Conservation (phyloP, 768 basidiomycete species). For the Tephrocybe sp. region DNA sequence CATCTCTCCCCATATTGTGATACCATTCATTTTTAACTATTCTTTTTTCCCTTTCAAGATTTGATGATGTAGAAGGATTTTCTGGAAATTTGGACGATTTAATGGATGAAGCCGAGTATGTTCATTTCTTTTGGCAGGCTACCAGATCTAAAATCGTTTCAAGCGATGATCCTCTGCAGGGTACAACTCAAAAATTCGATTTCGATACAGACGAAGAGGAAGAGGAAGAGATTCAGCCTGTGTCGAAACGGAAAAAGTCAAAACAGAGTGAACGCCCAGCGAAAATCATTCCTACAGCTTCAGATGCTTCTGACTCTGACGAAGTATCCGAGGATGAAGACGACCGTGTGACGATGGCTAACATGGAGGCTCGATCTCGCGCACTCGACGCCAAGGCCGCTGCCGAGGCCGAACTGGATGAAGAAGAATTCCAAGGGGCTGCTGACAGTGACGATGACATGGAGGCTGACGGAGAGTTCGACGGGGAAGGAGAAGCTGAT, state of each 20-base stretch:
- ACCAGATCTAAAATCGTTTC: conserved; percentile 11
- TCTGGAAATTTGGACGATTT: conserved; percentile 50
- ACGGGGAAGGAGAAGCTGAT: conserved; percentile 46
- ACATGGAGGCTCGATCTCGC: conserved; percentile 79
- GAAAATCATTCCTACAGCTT: conserved; percentile 50
- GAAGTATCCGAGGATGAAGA: conserved; percentile 49
- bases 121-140: conserved; percentile 5
- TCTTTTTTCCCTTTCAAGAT: not conserved
- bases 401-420: conserved; percentile 67
- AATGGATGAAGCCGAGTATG: conserved; percentile 46
- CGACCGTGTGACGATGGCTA: conserved; percentile 64
- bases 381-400: conserved; percentile 69
- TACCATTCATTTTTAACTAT: no score
- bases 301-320: conserved; percentile 46
- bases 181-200: conserved; percentile 57
- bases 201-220: conserved; percentile 65
- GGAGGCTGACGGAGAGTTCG: conserved; percentile 40
- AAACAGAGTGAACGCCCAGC: conserved; percentile 47
- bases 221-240: conserved; percentile 28
- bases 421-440: conserved; percentile 61
- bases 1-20: not conserved
- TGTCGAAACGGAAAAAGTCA: conserved; percentile 46
- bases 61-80: conserved; percentile 32
- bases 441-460: conserved; percentile 44
- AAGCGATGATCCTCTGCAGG: conserved; percentile 51